phyloP scores from a whole-genome alignment of 2,329 filamentous ascomycete genomes.

The Scedosporium boydii region DNA sequence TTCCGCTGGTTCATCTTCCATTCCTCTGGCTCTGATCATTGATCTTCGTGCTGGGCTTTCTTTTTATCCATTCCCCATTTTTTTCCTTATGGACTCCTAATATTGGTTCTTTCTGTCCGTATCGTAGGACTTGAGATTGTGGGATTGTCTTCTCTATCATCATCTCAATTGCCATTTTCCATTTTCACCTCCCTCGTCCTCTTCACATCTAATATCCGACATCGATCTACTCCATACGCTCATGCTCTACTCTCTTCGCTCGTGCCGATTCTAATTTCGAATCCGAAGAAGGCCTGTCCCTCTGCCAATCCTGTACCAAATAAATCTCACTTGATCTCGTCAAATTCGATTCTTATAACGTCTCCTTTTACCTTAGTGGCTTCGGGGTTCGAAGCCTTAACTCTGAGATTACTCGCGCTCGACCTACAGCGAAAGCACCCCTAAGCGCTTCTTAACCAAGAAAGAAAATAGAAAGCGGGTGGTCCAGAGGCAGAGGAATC shows the following conservation, averaged over 20 bases:
- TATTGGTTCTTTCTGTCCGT: background rate
- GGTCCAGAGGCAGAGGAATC: background rate
- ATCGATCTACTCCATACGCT: no score
- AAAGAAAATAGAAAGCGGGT: background rate
- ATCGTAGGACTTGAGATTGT: background rate
- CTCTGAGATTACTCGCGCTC: background rate
- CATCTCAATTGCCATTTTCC: background rate
- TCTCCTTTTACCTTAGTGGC: no score
- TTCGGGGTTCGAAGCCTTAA: background rate
- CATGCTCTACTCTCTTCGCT: no score
- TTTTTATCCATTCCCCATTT: background rate
- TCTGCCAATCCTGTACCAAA: no score
- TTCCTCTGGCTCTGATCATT: background rate
- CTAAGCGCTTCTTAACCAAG: background rate
- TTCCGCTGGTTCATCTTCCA: background rate
- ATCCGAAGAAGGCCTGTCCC: no score
- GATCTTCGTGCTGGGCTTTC: constrained; percentile 3
- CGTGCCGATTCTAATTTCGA: no score
- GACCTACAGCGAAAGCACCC: background rate
- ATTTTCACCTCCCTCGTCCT: background rate
- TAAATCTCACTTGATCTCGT: no score
- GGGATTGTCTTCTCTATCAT: background rate
- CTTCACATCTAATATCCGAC: background rate
- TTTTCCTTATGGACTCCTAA: constrained; percentile 1
- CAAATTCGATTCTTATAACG: no score